A percentile compares a stretch with the other conserved stretches of the same genome.
phyloP scores from a whole-genome alignment of 1,139 yeast species.

The Scheffersomyces quercinus region DNA sequence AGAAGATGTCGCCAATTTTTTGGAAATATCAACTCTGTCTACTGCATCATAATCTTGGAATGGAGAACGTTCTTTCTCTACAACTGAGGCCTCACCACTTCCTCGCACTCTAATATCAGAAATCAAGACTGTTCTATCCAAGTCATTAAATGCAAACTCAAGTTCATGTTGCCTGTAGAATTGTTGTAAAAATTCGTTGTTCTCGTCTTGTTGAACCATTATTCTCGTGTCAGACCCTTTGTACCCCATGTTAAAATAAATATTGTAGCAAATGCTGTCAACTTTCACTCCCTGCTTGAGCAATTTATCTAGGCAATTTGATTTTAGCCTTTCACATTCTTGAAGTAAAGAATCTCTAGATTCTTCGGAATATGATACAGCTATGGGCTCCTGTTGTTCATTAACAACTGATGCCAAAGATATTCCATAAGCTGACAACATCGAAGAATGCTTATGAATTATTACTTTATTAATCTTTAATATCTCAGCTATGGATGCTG shows the following conservation, averaged over 20 bases:
- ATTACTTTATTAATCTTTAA: slow-evolving; percentile 20
- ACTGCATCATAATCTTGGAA: slow-evolving; percentile 30
- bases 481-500: slow-evolving; percentile 19
- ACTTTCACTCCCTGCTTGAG: slow-evolving; percentile 20
- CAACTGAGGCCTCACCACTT: slow-evolving; percentile 46
- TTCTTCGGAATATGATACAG: slow-evolving; percentile 9
- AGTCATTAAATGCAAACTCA: slow-evolving; percentile 70
- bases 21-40: slow-evolving; percentile 10
- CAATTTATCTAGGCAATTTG: slow-evolving; percentile 6
- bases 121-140: slow-evolving; percentile 40
- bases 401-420: slow-evolving; percentile 20
- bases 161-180: slow-evolving; percentile 55
- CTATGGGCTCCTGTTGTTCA: slow-evolving; percentile 21
- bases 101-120: slow-evolving; percentile 40
- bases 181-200: slow-evolving; percentile 26
- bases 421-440: slow-evolving; percentile 24
- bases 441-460: slow-evolving; percentile 21
- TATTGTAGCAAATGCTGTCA: slow-evolving; percentile 9
- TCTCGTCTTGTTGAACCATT: slow-evolving; percentile 21
- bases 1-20: slow-evolving; percentile 8
- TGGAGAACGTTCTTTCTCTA: slow-evolving; percentile 27
- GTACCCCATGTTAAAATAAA: slow-evolving; percentile 22
- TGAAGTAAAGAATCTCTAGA: slow-evolving; percentile 12
- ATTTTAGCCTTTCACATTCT: slow-evolving; percentile 10
- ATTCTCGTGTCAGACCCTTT: slow-evolving; percentile 22